A percentile compares a stretch with the other conserved stretches of the same genome.
phyloP scores from a whole-genome alignment of 2,329 filamentous ascomycete genomes.

The Neofusicoccum ribis region DNA sequence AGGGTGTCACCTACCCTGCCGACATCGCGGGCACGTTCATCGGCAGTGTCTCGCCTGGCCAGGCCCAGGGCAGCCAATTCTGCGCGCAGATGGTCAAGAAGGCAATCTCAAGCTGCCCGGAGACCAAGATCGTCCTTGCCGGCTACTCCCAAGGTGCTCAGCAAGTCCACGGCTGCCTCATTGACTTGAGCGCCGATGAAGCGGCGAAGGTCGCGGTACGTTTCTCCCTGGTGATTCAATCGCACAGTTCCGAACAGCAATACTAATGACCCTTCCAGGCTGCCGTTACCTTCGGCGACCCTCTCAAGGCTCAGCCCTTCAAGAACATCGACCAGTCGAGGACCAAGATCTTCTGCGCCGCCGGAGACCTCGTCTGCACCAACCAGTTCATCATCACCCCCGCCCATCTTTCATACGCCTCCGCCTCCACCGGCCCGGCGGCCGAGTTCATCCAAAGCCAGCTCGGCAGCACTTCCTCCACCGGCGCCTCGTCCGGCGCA shows the following conservation, averaged over 20 bases:
- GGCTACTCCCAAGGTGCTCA: conserved; percentile 44
- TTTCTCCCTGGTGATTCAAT: conserved; percentile 31
- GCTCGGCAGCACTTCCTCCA: background rate
- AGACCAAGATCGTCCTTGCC: conserved; percentile 49
- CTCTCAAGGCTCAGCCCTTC: conserved; percentile 29
- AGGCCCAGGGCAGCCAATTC: conserved; percentile 43
- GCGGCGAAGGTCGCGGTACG: background rate
- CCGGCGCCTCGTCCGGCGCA: background rate
- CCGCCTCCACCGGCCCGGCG: background rate
- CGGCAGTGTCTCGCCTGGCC: conserved; percentile 43
- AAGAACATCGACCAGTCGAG: background rate
- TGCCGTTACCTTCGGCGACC: conserved; percentile 41
- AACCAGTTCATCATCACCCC: conserved; percentile 9
- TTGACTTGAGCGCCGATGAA: background rate
- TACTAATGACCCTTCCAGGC: conserved; percentile 5
- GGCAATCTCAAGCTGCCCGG: conserved; percentile 45
- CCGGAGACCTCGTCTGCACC: conserved; percentile 4
- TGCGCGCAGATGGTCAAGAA: conserved; percentile 41
- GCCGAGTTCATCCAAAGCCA: conserved; percentile 10
- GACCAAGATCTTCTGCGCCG: conserved; percentile 17
- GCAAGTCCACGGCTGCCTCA: conserved; percentile 29
- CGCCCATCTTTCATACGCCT: conserved; percentile 10
- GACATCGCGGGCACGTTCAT: conserved; percentile 31
- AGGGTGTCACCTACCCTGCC: conserved; percentile 54
- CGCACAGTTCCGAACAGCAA: too few relatives aligned